Conservation (phyloP, 2,329 filamentous ascomycete species). For the Colletotrichum musicola region DNA sequence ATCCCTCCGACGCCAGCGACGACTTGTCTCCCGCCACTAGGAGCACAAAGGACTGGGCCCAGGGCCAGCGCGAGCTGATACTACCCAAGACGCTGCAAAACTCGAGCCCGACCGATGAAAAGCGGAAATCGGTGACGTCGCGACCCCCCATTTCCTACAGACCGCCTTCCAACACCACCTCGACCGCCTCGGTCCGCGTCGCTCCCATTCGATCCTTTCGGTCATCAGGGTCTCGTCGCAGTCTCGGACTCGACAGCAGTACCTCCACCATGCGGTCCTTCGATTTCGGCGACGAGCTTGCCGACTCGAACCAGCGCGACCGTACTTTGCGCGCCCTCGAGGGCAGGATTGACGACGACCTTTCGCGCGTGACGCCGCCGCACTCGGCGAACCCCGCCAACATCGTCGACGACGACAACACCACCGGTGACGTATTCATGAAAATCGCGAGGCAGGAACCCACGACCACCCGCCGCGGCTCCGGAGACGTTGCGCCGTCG, state of each 20-base stretch:
- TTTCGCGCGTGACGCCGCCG: conserved; percentile 55
- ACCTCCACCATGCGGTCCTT: conserved; percentile 56
- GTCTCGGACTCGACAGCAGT: conserved; percentile 66
- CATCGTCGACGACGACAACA: conserved; percentile 62
- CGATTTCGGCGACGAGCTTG: conserved; percentile 57
- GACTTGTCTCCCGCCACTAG: conserved; percentile 44
- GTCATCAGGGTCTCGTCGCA: conserved; percentile 69
- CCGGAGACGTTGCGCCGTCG: conserved; percentile 49
- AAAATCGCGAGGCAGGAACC: conserved; percentile 69
- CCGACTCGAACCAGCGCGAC: conserved; percentile 61
- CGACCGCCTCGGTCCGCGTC: conserved; percentile 54
- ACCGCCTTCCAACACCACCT: conserved; percentile 50
- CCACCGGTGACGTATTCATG: conserved; percentile 67
- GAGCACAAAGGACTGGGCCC: conserved; percentile 51
- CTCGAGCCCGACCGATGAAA: conserved; percentile 61
- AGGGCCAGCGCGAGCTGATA: conserved; percentile 62
- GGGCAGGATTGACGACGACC: conserved; percentile 55
- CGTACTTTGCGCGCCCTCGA: conserved; percentile 65
- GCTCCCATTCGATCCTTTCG: conserved; percentile 69
- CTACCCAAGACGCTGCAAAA: conserved; percentile 57
- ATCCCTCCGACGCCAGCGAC: conserved; percentile 46
- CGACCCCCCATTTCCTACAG: conserved; percentile 65
- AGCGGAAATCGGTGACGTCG: conserved; percentile 53
- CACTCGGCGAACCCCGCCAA: conserved; percentile 48
- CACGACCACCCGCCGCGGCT: conserved; percentile 52